Percentiles rank a stretch among this genome's conserved stretches.
phyloP scores from a whole-genome alignment of 1,139 yeast species.

The Suhomyces coccinellae region DNA sequence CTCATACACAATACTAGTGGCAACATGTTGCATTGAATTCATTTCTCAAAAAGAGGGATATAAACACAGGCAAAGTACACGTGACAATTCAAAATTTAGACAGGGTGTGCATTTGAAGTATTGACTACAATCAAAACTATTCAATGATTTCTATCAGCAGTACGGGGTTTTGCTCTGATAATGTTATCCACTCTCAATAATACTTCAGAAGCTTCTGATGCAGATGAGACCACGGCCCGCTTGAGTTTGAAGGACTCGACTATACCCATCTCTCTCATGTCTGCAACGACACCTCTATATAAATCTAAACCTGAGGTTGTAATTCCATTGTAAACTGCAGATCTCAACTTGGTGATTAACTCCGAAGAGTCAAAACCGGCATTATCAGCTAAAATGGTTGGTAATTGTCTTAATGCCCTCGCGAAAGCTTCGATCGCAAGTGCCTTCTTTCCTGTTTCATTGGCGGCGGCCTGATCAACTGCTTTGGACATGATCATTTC shows the following conservation, averaged over 20 bases:
- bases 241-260: slow-evolving; percentile 91
- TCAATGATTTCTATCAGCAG: slow-evolving; percentile 76
- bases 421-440: slow-evolving; percentile 95
- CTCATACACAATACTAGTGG: too few relatives aligned
- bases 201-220: slow-evolving; percentile 97
- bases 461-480: slow-evolving; percentile 92
- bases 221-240: slow-evolving; percentile 92
- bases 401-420: slow-evolving; percentile 89
- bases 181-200: slow-evolving; percentile 93
- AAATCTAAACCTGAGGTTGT: slow-evolving; percentile 89
- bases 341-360: slow-evolving; percentile 83
- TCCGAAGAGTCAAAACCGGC: slow-evolving; percentile 97
- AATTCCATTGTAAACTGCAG: slow-evolving; percentile 92
- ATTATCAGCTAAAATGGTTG: slow-evolving; percentile 92
- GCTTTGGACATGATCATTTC: slow-evolving; percentile 99
- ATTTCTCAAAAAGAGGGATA: too few relatives aligned
- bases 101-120: too few relatives aligned
- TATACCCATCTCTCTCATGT: slow-evolving; percentile 91
- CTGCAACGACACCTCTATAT: slow-evolving; percentile 79
- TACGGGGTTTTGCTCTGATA: slow-evolving; percentile 94
- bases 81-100: too few relatives aligned
- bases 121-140: not conserved
- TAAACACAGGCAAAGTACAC: too few relatives aligned
- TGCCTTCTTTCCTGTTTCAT: slow-evolving; percentile 90
- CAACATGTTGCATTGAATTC: too few relatives aligned